Base-by-base conservation (phyloP, 345 rosid genomes). In the Excoecaria cochinchinensis region DNA sequence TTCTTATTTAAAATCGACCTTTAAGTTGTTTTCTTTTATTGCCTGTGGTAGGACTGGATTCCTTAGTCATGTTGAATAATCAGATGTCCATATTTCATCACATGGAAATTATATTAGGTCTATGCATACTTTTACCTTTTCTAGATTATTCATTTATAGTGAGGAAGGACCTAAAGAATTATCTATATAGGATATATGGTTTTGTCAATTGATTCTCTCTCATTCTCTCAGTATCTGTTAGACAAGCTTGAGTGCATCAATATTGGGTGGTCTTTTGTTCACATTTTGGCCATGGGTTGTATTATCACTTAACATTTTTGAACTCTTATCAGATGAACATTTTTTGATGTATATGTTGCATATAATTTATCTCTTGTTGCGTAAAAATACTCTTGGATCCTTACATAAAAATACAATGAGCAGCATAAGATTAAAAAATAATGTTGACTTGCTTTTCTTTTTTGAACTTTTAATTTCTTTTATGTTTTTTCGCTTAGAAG, bases 341-440 rank as follows among this genome's bases (percentile, higher is more conserved):
- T 40, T 6, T 36, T n/a, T 52, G 16, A 11, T 38, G 70, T 52
- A 22, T 24, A 7, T 60, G 64, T 44, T 13, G 52, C 48, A 70
- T 39, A n/a, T n/a, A n/a, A n/a, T n/a, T n/a, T n/a, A n/a, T n/a
- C n/a, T n/a, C n/a, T n/a, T n/a, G n/a, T n/a, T n/a, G n/a, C n/a
- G n/a, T n/a, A n/a, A n/a, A n/a, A n/a, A n/a, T n/a, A n/a, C n/a
- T n/a, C n/a, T n/a, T 14, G 46, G 8, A 4, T 51, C 4, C 25
- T 48, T 42, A 16, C 25, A 65, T n/a, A 40, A 9, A 44, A 67
- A 6, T 57, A 46, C 14, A 6, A 3, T 89, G 79, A 87, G 91
- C 80, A 56, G 75, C 57, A 21, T 39, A 16, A 19, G 52, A 11
- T 40, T 11, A 8, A 22, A 65, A 77, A 60, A 4, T 61, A 60